A percentile compares a stretch with the other conserved stretches of the same genome.
phyloP scores from a whole-genome alignment of 2,329 filamentous ascomycete species.

The Talaromyces piceae region DNA sequence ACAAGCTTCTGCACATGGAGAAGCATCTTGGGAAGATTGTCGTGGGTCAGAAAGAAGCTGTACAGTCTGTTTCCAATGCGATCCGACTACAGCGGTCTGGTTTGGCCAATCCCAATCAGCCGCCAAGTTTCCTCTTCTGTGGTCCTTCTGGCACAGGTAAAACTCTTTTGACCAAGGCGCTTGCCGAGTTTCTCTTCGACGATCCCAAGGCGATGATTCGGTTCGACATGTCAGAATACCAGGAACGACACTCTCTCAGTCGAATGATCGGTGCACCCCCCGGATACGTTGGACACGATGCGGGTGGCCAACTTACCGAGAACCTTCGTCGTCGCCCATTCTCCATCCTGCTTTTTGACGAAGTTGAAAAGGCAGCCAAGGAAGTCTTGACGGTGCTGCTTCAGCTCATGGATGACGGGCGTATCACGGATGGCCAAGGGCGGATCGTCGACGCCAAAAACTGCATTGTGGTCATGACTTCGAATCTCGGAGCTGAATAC shows the following conservation, averaged over 20 bases:
- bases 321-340: constrained; percentile 89
- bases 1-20: constrained; percentile 98
- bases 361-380: constrained; percentile 98
- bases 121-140: constrained; percentile 97
- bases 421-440: constrained; percentile 96
- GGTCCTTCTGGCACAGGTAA: constrained; percentile 98
- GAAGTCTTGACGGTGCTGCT: constrained; percentile 92
- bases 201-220: constrained; percentile 96
- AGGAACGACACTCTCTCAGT: constrained; percentile 89
- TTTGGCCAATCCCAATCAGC: constrained; percentile 90
- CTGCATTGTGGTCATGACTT: constrained; percentile 99
- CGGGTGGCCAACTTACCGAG: constrained; percentile 92
- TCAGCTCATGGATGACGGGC: constrained; percentile 99
- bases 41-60: constrained; percentile 89
- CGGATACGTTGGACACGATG: constrained; percentile 93
- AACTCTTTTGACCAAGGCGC: constrained; percentile 89
- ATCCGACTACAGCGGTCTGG: constrained; percentile 93
- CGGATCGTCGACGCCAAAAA: constrained; percentile 91
- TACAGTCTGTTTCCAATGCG: constrained; percentile 86
- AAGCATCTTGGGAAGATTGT: constrained; percentile 74
- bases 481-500: constrained; percentile 90
- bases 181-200: constrained; percentile 97
- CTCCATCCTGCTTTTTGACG: constrained; percentile 95
- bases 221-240: constrained; percentile 99
- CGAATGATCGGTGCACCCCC: constrained; percentile 97